A percentile compares a stretch with the other conserved stretches of the same genome.
Evolutionary conservation across 306 rosid species (phyloP).

Genomic region (Prunus mongolica): DNA sequence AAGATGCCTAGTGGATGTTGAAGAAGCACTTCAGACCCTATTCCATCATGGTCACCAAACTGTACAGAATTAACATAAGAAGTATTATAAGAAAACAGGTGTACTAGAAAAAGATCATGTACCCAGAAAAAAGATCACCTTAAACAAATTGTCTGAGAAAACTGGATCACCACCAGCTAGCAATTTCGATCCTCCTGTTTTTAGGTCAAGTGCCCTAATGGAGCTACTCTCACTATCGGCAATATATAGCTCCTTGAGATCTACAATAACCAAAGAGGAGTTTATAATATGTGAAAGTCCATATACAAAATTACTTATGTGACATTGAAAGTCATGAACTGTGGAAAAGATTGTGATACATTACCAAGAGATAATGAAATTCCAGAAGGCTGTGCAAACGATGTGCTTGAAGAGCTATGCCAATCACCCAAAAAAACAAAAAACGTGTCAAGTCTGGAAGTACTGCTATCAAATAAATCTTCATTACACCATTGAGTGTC

Average conservation of each 20-base stretch:
- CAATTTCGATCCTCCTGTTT: slow-evolving; percentile 83
- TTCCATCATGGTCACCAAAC: slow-evolving; percentile 98
- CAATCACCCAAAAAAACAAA: slow-evolving; percentile 6
- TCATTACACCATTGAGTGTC: background rate
- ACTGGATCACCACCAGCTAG: slow-evolving; percentile 88
- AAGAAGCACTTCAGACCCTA: slow-evolving; percentile 82
- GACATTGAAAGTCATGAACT: slow-evolving; percentile 13
- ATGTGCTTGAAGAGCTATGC: slow-evolving; percentile 69
- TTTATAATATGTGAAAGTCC: slow-evolving; percentile 9
- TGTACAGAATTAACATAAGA: slow-evolving; percentile 33
- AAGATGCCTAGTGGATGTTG: slow-evolving; percentile 88
- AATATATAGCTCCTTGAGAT: slow-evolving; percentile 55
- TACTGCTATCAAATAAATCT: slow-evolving; percentile 12
- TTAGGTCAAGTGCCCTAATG: slow-evolving; percentile 69
- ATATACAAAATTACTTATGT: background rate
- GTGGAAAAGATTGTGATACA: slow-evolving; percentile 6
- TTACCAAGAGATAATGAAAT: slow-evolving; percentile 88
- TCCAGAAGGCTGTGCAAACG: slow-evolving; percentile 97
- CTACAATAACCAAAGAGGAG: slow-evolving; percentile 33
- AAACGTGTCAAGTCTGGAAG: slow-evolving; percentile 18
- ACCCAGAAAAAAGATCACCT: slow-evolving; percentile 36
- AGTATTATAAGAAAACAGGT: background rate
- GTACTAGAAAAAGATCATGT: background rate
- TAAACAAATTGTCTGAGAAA: slow-evolving; percentile 78
- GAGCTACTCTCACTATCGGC: slow-evolving; percentile 99